Conservation (phyloP, 2,329 filamentous ascomycete species). For the Basipetospora sp. region DNA sequence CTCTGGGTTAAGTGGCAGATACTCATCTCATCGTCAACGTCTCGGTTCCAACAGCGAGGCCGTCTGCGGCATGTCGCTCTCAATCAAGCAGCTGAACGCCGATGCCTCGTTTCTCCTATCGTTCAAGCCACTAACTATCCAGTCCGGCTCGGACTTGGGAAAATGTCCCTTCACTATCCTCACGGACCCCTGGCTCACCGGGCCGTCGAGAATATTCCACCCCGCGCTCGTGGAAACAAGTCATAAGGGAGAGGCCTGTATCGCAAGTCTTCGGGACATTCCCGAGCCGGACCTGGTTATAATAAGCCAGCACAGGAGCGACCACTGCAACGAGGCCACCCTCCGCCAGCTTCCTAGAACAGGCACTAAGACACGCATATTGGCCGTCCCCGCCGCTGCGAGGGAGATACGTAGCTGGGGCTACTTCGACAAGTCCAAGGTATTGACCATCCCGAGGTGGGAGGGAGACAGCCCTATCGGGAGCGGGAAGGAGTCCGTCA, state of each 20-base stretch:
- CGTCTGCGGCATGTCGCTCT: constrained; percentile 39
- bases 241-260: constrained; percentile 39
- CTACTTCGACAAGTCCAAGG: constrained; percentile 43
- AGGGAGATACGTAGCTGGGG: constrained; percentile 53
- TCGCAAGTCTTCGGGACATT: constrained; percentile 34
- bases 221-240: constrained; percentile 45
- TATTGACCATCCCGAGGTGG: constrained; percentile 32
- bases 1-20: too few relatives aligned
- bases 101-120: constrained; percentile 52
- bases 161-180: constrained; percentile 49
- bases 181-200: constrained; percentile 56
- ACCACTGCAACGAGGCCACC: constrained; percentile 58
- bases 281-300: constrained; percentile 31
- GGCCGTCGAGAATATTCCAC: constrained; percentile 44
- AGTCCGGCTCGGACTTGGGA: constrained; percentile 20
- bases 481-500: constrained; percentile 19
- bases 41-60: too few relatives aligned
- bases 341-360: constrained; percentile 45
- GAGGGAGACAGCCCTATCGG: constrained; percentile 21
- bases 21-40: too few relatives aligned
- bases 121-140: constrained; percentile 39
- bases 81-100: constrained; percentile 47
- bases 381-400: constrained; percentile 51
- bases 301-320: constrained; percentile 34
- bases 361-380: constrained; percentile 42